Conservation (phyloP, 2,329 filamentous ascomycete species). For the Fusarium musae region DNA sequence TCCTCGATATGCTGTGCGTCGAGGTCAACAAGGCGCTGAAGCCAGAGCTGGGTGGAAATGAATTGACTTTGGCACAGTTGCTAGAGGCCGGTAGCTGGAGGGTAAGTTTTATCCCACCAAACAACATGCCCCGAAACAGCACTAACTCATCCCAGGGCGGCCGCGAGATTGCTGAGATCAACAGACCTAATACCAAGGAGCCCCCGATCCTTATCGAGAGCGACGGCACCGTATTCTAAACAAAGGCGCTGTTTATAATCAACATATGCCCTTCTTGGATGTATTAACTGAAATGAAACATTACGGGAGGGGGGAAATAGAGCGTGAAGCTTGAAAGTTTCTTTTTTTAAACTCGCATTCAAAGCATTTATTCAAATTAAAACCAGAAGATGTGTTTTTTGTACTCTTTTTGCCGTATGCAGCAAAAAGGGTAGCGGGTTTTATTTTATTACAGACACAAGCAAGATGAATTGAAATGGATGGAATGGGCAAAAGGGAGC, state of each 20-base stretch:
- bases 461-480: background rate
- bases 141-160: constrained; percentile 71
- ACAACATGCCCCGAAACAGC: background rate
- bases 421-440: background rate
- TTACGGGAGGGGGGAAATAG: constrained; percentile 30
- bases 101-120: constrained; percentile 63
- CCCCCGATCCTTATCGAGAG: constrained; percentile 96
- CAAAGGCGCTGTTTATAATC: constrained; percentile 1
- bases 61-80: constrained; percentile 86
- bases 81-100: constrained; percentile 98
- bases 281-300: constrained; percentile 39
- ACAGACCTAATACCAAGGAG: constrained; percentile 94
- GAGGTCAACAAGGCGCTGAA: constrained; percentile 55
- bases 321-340: constrained; percentile 22
- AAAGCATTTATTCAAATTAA: constrained; percentile 37
- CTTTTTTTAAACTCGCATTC: constrained; percentile 18
- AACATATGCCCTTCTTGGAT: constrained; percentile 13
- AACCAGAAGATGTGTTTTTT: constrained; percentile 17
- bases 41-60: constrained; percentile 70
- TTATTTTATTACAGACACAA: constrained; percentile 15
- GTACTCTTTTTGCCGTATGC: background rate
- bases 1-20: constrained; percentile 64
- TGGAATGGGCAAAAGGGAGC: constrained; percentile 20
- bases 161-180: constrained; percentile 94
- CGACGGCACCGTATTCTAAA: constrained; percentile 93